Base-by-base conservation (phyloP, 176 grass and related monocot species). In the Zea luxurians region DNA sequence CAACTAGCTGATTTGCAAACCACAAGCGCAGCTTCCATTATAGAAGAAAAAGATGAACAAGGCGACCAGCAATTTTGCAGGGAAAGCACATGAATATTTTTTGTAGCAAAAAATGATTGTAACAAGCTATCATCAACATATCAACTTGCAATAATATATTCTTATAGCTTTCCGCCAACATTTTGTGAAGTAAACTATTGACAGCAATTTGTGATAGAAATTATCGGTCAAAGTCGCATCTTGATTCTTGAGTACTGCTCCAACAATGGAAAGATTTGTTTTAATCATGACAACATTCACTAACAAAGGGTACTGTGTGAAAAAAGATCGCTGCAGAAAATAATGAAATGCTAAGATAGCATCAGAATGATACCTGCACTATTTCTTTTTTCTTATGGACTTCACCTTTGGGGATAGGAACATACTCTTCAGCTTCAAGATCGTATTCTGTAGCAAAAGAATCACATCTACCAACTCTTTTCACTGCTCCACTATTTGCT, bases 381-480 rank as follows among this genome's bases (percentile, higher is more conserved):
- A 99, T 87, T 80, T 99, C 96, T 43, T 99, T 99, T 90, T 91
- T 98, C 85, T 99, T 99, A 68, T 87, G 88, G 59, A 99, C 96
- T 74, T 99, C 96, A 16, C 92, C 96, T 92, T 99, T 99, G 43
- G 96, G 96, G 75, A 99, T 92, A 37, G 92, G 96, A 63, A 99
- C 96, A 87, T 99, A 99, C 75, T 99, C 96, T 62, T 99, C 92
- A 43, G 96, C 96, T 84, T 99, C 96, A 76, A 99, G 92, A 89
- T 99, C 96, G 18, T 83, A 99, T 86, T 99, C 92, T 63, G 96
- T 99, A 75, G 92, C 96, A 83, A 95, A 99, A 86, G 96, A 79
- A 95, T 95, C 96, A 85, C 96, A 99, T 88, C 96, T 90, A 82
- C 96, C 96, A 6, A 99, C 96, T 92, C 96, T 94, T 81, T 95